Conservation (phyloP, 306 rosid species). For the Lathyrus sativus region DNA sequence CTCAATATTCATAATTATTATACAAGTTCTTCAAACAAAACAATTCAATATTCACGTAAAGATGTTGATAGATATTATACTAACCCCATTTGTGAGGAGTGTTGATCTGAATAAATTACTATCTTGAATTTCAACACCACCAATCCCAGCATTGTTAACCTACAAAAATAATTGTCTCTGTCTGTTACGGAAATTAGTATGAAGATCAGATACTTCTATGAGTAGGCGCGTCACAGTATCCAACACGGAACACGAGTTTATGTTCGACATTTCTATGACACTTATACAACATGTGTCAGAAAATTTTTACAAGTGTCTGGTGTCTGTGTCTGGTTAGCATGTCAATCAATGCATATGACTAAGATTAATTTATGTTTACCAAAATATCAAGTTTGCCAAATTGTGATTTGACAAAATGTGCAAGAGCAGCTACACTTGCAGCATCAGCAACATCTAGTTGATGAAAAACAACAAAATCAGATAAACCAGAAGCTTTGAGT, state of each 20-base stretch:
- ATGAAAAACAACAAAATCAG: conserved; percentile 40
- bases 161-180: not conserved
- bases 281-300: no score
- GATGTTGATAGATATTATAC: not conserved
- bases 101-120: not conserved
- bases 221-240: no score
- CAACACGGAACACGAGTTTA: no score
- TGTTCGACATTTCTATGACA: no score
- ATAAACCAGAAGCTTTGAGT: conserved; percentile 31
- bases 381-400: conserved; percentile 53
- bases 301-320: no score
- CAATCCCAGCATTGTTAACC: conserved; percentile 60
- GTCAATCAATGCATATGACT: no score
- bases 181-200: not conserved
- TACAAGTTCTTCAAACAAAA: no score
- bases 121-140: conserved; percentile 33
- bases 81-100: not conserved
- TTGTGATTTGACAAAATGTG: conserved; percentile 38
- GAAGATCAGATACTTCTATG: no score
- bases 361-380: conserved; percentile 31
- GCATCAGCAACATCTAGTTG: conserved; percentile 48
- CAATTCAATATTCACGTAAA: no score
- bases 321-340: no score
- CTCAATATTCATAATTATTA: not conserved
- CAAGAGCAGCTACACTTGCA: conserved; percentile 42